phyloP scores from a whole-genome alignment of 441 rosid genomes.

The Isatis lusitanica region DNA sequence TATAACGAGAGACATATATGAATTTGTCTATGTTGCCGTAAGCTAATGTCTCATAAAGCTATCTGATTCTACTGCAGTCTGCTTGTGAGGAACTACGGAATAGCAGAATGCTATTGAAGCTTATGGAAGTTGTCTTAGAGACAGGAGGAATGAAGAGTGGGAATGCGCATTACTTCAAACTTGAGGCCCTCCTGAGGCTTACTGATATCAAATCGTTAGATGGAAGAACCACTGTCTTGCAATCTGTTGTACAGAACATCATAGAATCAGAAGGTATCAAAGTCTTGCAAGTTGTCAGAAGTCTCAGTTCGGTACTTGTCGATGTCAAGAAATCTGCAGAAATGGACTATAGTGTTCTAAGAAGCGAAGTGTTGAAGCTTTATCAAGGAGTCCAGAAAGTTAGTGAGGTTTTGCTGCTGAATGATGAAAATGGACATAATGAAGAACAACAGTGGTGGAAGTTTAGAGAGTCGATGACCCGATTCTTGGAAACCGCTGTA shows the following conservation, averaged over 20 bases:
- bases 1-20: not conserved
- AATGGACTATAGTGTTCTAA: slow-evolving; percentile 37
- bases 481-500: slow-evolving; percentile 33
- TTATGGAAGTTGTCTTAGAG: slow-evolving; percentile 77
- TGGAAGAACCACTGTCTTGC: slow-evolving; percentile 78
- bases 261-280: slow-evolving; percentile 60
- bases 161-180: slow-evolving; percentile 79
- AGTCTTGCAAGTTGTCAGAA: slow-evolving; percentile 33
- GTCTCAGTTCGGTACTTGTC: slow-evolving; percentile 31
- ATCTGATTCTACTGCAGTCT: slow-evolving; percentile 43
- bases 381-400: slow-evolving; percentile 29
- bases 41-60: not conserved
- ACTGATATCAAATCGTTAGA: slow-evolving; percentile 68
- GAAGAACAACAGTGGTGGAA: slow-evolving; percentile 17
- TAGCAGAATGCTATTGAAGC: slow-evolving; percentile 70
- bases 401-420: slow-evolving; percentile 18
- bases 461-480: slow-evolving; percentile 35
- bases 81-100: slow-evolving; percentile 82
- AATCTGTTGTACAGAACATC: slow-evolving; percentile 75
- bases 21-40: slow-evolving; percentile 6
- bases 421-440: not conserved
- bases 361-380: slow-evolving; percentile 28
- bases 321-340: slow-evolving; percentile 44
- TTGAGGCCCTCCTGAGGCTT: slow-evolving; percentile 67
- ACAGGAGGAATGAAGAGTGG: slow-evolving; percentile 86